These are phyloP conservation scores for Apiotrichum gracile DNA, from an alignment of 1,284 basidiomycete species.

Conservation along the genomic window DNA sequence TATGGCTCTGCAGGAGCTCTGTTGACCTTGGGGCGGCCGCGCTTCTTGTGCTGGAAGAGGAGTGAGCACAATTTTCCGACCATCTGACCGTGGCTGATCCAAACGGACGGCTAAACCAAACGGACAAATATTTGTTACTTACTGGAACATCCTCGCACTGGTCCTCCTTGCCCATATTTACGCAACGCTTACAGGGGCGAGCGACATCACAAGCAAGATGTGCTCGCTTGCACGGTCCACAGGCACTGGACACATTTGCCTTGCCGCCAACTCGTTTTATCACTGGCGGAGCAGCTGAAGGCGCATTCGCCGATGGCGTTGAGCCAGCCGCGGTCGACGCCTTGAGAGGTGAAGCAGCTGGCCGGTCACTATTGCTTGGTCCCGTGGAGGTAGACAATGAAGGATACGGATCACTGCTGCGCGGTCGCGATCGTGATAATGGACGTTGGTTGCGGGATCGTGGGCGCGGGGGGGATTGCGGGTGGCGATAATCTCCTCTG, in stretches of 20 bases:
- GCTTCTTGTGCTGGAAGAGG: constrained; percentile 37
- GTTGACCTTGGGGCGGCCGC: constrained; percentile 40
- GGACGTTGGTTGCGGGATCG: not conserved
- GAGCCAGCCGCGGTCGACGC: not conserved
- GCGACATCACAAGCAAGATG: constrained; percentile 42
- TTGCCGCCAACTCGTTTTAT: constrained; percentile 27
- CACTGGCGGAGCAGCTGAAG: not conserved
- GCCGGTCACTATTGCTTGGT: not conserved
- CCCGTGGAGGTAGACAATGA: not conserved
- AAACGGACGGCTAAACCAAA: not conserved
- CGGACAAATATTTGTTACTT: constrained; percentile 18
- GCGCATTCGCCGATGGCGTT: not conserved
- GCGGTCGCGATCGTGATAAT: not conserved
- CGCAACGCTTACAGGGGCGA: constrained; percentile 44
- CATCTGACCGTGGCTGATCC: too few relatives aligned
- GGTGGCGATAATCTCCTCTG: not conserved
- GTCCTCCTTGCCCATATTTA: constrained; percentile 39
- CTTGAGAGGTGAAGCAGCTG: not conserved
- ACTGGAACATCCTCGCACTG: constrained; percentile 45
- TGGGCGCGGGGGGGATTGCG: not conserved
- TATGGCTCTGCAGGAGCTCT: constrained; percentile 33
- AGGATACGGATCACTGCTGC: not conserved
- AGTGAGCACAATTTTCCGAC: too few relatives aligned
- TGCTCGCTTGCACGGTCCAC: constrained; percentile 41
- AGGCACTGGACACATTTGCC: constrained; percentile 35